These are phyloP conservation scores for Talaromyces sp. DNA, from an alignment of 2,329 filamentous ascomycete genomes.

Conservation along the genomic window DNA sequence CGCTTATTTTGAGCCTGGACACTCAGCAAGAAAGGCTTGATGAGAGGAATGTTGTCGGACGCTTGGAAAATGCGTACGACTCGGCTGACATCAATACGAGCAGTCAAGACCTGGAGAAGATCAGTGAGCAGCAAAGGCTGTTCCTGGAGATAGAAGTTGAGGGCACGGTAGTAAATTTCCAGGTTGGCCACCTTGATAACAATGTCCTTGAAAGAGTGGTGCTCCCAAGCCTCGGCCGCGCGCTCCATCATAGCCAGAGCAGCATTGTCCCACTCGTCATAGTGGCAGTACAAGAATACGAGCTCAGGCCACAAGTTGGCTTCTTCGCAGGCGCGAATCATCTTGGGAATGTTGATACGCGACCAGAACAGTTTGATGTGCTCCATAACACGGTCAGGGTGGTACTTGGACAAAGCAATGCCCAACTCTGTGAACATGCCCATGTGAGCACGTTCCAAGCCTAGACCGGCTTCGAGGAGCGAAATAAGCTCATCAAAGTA, in stretches of 20 bases:
- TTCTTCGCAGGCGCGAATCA: conserved; percentile 89
- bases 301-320: conserved; percentile 96
- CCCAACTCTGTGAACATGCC: conserved; percentile 94
- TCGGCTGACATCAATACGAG: conserved; percentile 94
- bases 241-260: conserved; percentile 97
- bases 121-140: conserved; percentile 96
- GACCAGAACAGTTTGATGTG: conserved; percentile 98
- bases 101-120: conserved; percentile 82
- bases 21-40: conserved; percentile 97
- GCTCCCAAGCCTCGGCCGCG: conserved; percentile 96
- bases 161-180: conserved; percentile 96
- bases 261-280: conserved; percentile 97
- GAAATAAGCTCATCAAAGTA: conserved; percentile 98
- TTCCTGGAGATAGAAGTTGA: conserved; percentile 97
- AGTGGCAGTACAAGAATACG: conserved; percentile 97
- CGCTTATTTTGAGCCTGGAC: conserved; percentile 98
- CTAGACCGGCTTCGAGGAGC: conserved; percentile 89
- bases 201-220: conserved; percentile 99
- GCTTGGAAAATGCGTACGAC: conserved; percentile 99
- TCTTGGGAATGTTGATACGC: conserved; percentile 94
- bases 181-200: conserved; percentile 96
- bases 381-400: conserved; percentile 95
- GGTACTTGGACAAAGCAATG: conserved; percentile 89
- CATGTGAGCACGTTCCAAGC: conserved; percentile 89
- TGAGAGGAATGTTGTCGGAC: conserved; percentile 94